Base-by-base conservation (phyloP, 1,284 basidiomycete genomes). In the Cutaneotrichosporon sp. region DNA sequence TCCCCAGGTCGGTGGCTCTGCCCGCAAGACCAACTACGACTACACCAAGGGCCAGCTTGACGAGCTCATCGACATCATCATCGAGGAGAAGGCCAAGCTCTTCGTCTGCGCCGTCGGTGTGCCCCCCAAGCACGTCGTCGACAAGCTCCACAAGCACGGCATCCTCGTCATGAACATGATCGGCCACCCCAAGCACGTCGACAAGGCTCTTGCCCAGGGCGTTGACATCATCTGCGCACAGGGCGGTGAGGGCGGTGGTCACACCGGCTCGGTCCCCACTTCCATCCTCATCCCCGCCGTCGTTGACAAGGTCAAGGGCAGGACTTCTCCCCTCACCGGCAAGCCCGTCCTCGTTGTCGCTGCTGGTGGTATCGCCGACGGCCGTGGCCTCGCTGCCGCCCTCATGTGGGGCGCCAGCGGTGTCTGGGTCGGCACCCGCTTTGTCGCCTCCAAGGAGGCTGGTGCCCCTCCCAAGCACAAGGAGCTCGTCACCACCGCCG, bases 171-270 rank as follows among this genome's bases (percentile, higher is more conserved):
- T 54, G 20, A 44, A 83, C 76, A 93, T 93, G 88, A 85, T 94
- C 60, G 90, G 89, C 16, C 85, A 88, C 70, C 87, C 87, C 5
- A 91, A 88, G 71, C 90, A 92, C 71, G 87, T 88, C 41, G 61
- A 76, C 47, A 89, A 90, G 71, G 89, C 89, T 8, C 79, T 91
- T 34, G 85, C 80, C 8, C 84, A 78, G 27, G 90, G 90, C 43
- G 85, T 86, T 32, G 90, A 93, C 67, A 77, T 93, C 59, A 90
- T 93, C 68, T 91, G 88, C 65, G 88, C 88, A 1, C 90, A 93
- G 57, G 88, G 84, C 3, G 86, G 87, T 33, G 88, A 91, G 74
- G 90, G 87, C 35, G 89, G 90, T 52, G 89, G 89, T 20, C 76
- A 77, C 62, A 77, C 76, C 8, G 75, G 76, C 9, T 61, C 66